Conservation (phyloP, 2,329 filamentous ascomycete genomes). For the Aureobasidium sp. region DNA sequence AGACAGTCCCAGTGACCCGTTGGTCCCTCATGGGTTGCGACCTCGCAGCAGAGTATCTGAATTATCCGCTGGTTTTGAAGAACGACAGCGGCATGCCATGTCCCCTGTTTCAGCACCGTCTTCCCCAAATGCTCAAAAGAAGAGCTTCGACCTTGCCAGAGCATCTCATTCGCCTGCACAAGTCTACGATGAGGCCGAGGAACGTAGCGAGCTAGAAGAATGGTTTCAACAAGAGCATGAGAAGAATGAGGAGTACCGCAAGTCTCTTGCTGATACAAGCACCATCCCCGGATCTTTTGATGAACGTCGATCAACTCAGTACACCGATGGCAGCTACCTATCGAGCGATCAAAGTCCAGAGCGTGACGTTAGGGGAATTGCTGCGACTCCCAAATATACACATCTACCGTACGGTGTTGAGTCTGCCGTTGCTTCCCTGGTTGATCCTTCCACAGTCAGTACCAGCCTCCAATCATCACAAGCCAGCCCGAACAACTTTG, state of each 20-base stretch:
- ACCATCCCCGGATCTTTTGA: slow-evolving; percentile 28
- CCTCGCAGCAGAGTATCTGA: slow-evolving; percentile 21
- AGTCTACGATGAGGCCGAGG: slow-evolving; percentile 21
- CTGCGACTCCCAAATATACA: slow-evolving; percentile 67
- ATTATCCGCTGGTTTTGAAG: slow-evolving; percentile 8
- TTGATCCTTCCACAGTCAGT: slow-evolving; percentile 71
- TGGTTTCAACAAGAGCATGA: slow-evolving; percentile 48
- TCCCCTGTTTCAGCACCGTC: not conserved
- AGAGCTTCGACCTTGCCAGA: slow-evolving; percentile 17
- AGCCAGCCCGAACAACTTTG: not conserved
- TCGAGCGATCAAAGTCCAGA: slow-evolving; percentile 41
- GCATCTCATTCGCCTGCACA: not conserved
- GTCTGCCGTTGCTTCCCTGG: slow-evolving; percentile 82
- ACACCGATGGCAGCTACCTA: slow-evolving; percentile 49
- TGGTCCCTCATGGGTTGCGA: slow-evolving; percentile 25
- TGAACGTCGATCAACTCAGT: slow-evolving; percentile 39
- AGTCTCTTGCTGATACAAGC: slow-evolving; percentile 31
- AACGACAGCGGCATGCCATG: not conserved
- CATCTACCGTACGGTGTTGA: slow-evolving; percentile 67
- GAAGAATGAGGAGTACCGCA: slow-evolving; percentile 49
- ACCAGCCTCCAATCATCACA: slow-evolving; percentile 15
- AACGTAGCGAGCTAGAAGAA: slow-evolving; percentile 34
- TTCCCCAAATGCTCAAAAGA: not conserved
- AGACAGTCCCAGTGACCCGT: slow-evolving; percentile 38
- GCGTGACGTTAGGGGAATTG: slow-evolving; percentile 62